Evolutionary conservation across 345 rosid species (phyloP).

Genomic region (Populus pruinosa): DNA sequence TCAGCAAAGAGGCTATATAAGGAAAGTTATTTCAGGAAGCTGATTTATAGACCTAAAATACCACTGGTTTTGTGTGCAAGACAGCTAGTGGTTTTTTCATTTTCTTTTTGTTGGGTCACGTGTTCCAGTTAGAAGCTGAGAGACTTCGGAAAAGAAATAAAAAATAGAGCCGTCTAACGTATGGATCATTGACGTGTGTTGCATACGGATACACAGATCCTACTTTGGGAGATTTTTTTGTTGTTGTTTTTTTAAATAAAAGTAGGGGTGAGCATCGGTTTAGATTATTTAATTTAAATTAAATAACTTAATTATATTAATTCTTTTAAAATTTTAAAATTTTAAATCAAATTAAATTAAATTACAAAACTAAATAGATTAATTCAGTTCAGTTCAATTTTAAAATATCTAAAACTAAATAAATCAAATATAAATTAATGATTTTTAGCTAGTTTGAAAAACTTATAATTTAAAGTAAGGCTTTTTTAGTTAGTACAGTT

Average conservation of each 20-base stretch:
- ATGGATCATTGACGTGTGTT: conserved; percentile 52
- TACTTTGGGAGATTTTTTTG: conserved; percentile 11
- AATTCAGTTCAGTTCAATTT: too few relatives aligned
- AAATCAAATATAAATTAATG: too few relatives aligned
- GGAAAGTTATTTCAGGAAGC: background rate
- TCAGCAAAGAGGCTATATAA: background rate
- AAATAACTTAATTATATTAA: too few relatives aligned
- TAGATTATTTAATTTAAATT: too few relatives aligned
- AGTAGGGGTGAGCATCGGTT: too few relatives aligned
- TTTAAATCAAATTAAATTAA: too few relatives aligned
- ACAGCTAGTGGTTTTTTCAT: background rate
- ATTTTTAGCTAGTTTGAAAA: too few relatives aligned
- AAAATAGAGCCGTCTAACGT: conserved; percentile 17
- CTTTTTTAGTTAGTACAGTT: background rate
- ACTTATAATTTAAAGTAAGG: too few relatives aligned
- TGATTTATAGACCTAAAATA: conserved; percentile 3
- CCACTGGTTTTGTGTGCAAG: conserved; percentile 13
- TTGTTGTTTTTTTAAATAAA: too few relatives aligned
- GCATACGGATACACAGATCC: conserved; percentile 17
- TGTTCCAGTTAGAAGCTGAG: conserved; percentile 23
- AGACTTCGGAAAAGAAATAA: background rate
- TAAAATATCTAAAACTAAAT: too few relatives aligned
- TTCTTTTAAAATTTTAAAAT: too few relatives aligned
- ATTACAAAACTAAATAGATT: too few relatives aligned
- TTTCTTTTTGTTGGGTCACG: conserved; percentile 2